A percentile compares a stretch with the other conserved stretches of the same genome.
phyloP scores from a whole-genome alignment of 2,329 filamentous ascomycete genomes.

The Nothomitra cinnamomea region DNA sequence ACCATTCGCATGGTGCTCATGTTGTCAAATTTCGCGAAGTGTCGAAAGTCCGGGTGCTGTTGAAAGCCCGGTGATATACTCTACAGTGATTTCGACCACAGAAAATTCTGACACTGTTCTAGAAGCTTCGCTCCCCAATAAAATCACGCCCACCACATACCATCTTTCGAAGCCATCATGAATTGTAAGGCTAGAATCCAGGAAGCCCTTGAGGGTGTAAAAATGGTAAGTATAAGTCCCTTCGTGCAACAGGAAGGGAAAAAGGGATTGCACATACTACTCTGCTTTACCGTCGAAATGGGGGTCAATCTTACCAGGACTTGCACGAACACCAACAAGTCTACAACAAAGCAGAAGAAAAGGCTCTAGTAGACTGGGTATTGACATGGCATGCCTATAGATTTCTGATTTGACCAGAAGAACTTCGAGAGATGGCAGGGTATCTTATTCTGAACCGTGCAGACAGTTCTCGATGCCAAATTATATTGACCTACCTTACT shows the following conservation, averaged over 20 bases:
- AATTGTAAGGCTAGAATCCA: background rate
- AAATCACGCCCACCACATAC: background rate
- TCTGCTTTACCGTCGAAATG: background rate
- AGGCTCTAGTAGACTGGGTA: background rate
- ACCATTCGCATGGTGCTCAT: no score
- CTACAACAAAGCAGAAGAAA: background rate
- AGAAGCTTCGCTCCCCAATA: no score
- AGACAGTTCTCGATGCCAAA: background rate
- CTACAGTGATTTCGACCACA: no score
- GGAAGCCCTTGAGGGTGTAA: background rate
- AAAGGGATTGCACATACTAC: background rate
- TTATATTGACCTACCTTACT: background rate
- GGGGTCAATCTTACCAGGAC: background rate
- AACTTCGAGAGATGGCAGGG: background rate
- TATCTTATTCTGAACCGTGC: background rate
- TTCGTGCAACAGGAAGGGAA: background rate
- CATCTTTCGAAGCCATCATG: background rate
- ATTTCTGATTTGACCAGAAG: background rate
- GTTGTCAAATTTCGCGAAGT: no score
- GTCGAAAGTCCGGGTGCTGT: no score
- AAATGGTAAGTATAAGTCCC: background rate
- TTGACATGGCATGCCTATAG: background rate
- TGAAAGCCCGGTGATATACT: no score
- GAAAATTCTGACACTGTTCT: no score
- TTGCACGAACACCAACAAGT: background rate